Evolutionary conservation across 2,329 filamentous ascomycete genomes (phyloP).

Genomic region (Aciculosporium take): DNA sequence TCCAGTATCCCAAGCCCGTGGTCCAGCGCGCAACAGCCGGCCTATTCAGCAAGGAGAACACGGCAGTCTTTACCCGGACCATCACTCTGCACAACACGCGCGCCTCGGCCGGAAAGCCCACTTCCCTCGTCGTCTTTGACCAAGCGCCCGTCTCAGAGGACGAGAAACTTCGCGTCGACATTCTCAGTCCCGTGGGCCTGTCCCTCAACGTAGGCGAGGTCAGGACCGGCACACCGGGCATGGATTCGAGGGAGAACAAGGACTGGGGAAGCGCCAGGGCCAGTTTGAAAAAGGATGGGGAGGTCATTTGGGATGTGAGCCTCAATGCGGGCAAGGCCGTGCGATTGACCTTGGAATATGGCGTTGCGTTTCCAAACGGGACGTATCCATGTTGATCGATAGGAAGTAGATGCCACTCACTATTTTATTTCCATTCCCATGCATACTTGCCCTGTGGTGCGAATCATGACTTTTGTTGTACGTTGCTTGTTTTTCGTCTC

Average conservation of each 20-base stretch:
- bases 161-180: constrained; percentile 35
- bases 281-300: constrained; percentile 35
- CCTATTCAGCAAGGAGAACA: constrained; percentile 36
- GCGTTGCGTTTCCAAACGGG: constrained; percentile 36
- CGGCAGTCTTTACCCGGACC: constrained; percentile 29
- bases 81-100: constrained; percentile 35
- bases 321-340: constrained; percentile 39
- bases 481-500: too few relatives aligned
- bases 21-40: constrained; percentile 33
- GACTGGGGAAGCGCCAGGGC: constrained; percentile 38
- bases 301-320: constrained; percentile 40
- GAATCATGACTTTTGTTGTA: too few relatives aligned
- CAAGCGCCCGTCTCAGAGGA: constrained; percentile 45
- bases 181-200: constrained; percentile 33
- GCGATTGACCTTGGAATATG: constrained; percentile 44
- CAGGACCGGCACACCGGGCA: constrained; percentile 15
- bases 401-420: too few relatives aligned
- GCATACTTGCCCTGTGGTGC: background rate
- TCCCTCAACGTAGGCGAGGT: constrained; percentile 21
- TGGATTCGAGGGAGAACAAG: constrained; percentile 13
- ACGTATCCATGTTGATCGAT: constrained; percentile 18
- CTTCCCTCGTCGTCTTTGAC: constrained; percentile 36
- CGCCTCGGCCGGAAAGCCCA: constrained; percentile 19
- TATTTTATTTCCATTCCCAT: too few relatives aligned
- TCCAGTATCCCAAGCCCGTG: constrained; percentile 39